A percentile compares a stretch with the other conserved stretches of the same genome.
Conservation (phyloP, 768 basidiomycete species). For the Lactarius pseudohatsudake region DNA sequence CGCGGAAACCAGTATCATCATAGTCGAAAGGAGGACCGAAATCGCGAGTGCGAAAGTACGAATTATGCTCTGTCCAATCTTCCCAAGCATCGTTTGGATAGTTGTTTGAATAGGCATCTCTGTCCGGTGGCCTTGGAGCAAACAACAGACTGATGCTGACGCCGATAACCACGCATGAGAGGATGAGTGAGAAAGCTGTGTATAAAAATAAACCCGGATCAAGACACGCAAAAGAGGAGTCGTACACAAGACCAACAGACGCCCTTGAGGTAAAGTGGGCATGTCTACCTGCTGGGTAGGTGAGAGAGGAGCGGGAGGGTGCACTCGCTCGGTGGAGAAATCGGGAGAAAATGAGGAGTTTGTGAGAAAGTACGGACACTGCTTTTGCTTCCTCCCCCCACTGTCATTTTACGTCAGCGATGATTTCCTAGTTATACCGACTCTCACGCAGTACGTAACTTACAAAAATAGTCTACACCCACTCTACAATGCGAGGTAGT, state of each 20-base stretch:
- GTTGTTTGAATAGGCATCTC: no score
- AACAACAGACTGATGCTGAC: constrained; percentile 15
- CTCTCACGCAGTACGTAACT: background rate
- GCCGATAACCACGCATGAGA: constrained; percentile 17
- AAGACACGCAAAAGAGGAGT: background rate
- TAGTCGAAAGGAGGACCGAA: background rate
- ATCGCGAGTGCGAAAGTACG: no score
- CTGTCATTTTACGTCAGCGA: background rate
- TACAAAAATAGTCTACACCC: constrained; percentile 43
- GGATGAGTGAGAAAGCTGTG: constrained; percentile 13
- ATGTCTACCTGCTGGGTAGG: background rate
- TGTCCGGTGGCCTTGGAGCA: background rate
- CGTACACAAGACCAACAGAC: constrained; percentile 18
- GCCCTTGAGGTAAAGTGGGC: constrained; percentile 22
- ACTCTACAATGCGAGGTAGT: constrained; percentile 82
- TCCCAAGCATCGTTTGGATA: background rate
- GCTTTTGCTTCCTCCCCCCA: background rate
- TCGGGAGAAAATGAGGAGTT: background rate
- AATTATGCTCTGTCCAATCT: no score
- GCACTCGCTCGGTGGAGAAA: background rate
- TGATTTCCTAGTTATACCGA: no score
- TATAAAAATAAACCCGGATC: background rate
- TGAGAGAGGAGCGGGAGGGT: background rate
- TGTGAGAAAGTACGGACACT: background rate
- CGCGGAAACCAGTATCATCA: background rate